Conservation (phyloP, 2,329 filamentous ascomycete genomes). For the Fusarium sp. region DNA sequence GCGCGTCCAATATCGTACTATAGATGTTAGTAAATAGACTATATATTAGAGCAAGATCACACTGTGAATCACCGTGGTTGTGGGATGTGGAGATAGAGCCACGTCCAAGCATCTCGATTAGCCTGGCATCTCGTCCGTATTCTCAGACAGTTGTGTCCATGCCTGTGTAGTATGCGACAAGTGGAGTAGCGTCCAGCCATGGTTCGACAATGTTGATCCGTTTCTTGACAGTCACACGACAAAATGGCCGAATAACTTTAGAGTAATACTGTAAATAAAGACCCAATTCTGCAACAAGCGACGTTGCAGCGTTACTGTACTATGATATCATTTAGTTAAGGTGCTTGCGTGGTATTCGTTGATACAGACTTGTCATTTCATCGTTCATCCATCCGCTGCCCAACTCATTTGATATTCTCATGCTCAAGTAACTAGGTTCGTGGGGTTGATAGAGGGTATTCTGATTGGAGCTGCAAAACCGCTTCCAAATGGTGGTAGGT, state of each 20-base stretch:
- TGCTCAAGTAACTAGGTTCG: background rate
- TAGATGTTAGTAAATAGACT: conserved; percentile 27
- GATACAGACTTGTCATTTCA: conserved; percentile 2
- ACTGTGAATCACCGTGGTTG: conserved; percentile 9
- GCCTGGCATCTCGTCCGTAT: conserved; percentile 3
- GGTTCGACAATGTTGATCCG: conserved; percentile 49
- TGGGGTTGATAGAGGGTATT: conserved; percentile 3
- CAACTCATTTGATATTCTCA: background rate
- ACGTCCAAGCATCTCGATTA: conserved; percentile 13
- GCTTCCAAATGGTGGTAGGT: conserved; percentile 8
- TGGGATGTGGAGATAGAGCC: conserved; percentile 11
- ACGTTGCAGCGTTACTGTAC: conserved; percentile 45
- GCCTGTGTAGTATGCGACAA: conserved; percentile 24
- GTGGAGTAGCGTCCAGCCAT: conserved; percentile 42
- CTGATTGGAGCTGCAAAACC: conserved; percentile 14
- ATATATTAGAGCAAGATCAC: conserved; percentile 26
- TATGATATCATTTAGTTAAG: conserved; percentile 53
- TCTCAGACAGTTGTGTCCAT: conserved; percentile 9
- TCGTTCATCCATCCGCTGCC: conserved; percentile 8
- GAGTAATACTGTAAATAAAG: conserved; percentile 15
- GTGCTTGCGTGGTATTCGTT: conserved; percentile 15
- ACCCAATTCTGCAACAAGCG: conserved; percentile 34
- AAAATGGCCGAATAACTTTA: conserved; percentile 37
- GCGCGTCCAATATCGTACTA: conserved; percentile 35
- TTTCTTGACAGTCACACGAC: conserved; percentile 47